A percentile compares a stretch with the other conserved stretches of the same genome.
These are phyloP conservation scores for Tubosaeta sp. DNA, from an alignment of 768 basidiomycete genomes.

Conservation along the genomic window DNA sequence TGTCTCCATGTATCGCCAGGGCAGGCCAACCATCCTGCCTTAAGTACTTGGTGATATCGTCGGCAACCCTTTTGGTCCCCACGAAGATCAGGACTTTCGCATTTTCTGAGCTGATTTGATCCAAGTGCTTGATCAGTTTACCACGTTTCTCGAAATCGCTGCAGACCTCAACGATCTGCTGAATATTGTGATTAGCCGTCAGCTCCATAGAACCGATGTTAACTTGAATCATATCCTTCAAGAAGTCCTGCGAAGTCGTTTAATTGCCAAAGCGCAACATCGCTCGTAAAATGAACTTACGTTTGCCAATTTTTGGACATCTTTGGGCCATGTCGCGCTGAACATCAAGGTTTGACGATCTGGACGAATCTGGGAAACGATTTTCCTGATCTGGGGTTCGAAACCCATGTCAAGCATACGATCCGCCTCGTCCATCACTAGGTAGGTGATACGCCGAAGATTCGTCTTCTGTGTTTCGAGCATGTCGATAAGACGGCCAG, in stretches of 20 bases:
- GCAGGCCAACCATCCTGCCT: slow-evolving; percentile 99
- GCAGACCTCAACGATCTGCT: slow-evolving; percentile 93
- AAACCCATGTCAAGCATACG: slow-evolving; percentile 99
- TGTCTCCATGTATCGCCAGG: slow-evolving; percentile 98
- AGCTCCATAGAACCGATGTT: slow-evolving; percentile 99
- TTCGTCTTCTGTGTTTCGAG: slow-evolving; percentile 96
- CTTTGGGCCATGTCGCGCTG: slow-evolving; percentile 99
- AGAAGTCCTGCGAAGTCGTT: slow-evolving; percentile 68
- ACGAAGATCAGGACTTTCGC: slow-evolving; percentile 99
- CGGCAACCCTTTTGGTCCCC: slow-evolving; percentile 94
- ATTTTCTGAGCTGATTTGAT: slow-evolving; percentile 93
- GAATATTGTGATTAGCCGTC: slow-evolving; percentile 97
- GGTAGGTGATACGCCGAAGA: slow-evolving; percentile 91
- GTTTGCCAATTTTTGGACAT: slow-evolving; percentile 95
- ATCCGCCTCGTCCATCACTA: slow-evolving; percentile 99
- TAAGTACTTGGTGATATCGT: slow-evolving; percentile 97
- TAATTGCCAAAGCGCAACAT: neutral
- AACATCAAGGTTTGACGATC: slow-evolving; percentile 99
- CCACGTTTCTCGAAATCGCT: slow-evolving; percentile 96
- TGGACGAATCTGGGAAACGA: slow-evolving; percentile 94
- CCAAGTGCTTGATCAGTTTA: slow-evolving; percentile 95
- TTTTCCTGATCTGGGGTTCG: slow-evolving; percentile 99
- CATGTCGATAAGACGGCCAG: slow-evolving; percentile 99
- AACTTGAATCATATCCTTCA: slow-evolving; percentile 95
- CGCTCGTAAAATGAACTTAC: slow-evolving; percentile 34